These are phyloP conservation scores for Colletotrichum nymphaeae DNA, from an alignment of 2,329 filamentous ascomycete genomes.

Conservation along the genomic window DNA sequence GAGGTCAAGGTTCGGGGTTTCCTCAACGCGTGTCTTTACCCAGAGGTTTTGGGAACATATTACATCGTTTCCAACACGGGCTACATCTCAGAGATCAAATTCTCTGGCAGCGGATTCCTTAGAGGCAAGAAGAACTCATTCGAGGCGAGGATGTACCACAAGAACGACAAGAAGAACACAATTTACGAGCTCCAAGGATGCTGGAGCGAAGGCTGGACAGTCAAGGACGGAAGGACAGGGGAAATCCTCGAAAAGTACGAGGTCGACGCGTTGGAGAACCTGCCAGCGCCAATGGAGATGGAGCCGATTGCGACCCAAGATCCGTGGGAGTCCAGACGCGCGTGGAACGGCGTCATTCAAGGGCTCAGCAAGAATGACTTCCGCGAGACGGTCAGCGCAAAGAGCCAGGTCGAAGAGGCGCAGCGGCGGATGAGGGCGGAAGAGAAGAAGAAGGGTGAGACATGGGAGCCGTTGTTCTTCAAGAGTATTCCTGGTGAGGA, in stretches of 20 bases:
- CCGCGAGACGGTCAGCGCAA: constrained; percentile 76
- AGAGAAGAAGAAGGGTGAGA: constrained; percentile 65
- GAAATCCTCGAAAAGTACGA: constrained; percentile 49
- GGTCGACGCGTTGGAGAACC: constrained; percentile 48
- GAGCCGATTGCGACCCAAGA: constrained; percentile 76
- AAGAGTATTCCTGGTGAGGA: constrained; percentile 39
- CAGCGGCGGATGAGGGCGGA: constrained; percentile 80
- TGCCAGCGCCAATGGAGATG: constrained; percentile 47
- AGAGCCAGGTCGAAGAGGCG: constrained; percentile 83
- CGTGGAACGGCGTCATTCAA: constrained; percentile 82
- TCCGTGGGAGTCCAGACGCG: constrained; percentile 81
- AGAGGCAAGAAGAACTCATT: constrained; percentile 60
- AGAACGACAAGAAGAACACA: constrained; percentile 47
- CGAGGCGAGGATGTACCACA: constrained; percentile 54
- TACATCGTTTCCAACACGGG: constrained; percentile 58
- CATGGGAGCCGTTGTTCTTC: constrained; percentile 56
- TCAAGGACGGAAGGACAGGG: constrained; percentile 46
- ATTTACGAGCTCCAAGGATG: constrained; percentile 36
- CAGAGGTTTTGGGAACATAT: constrained; percentile 59
- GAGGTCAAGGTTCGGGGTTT: constrained; percentile 61
- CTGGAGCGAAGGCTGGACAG: constrained; percentile 40
- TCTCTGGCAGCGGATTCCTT: constrained; percentile 58
- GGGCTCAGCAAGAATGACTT: constrained; percentile 81
- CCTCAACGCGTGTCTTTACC: constrained; percentile 58
- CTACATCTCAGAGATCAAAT: constrained; percentile 58